Evolutionary conservation across 2,329 filamentous ascomycete species (phyloP).

Genomic region (Cercospora citrullina): DNA sequence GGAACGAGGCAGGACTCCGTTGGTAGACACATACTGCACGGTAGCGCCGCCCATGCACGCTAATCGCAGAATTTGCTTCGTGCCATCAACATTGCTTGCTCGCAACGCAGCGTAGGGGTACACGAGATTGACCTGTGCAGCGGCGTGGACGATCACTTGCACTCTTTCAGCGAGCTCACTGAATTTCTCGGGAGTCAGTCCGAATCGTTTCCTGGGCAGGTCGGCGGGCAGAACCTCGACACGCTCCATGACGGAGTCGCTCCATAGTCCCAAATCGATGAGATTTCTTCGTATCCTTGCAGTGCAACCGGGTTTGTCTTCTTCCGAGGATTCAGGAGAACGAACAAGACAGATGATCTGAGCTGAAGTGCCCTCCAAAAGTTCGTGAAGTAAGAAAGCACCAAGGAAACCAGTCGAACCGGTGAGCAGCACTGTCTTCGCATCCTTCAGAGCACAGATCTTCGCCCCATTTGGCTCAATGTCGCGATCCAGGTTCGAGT

Average conservation of each 20-base stretch:
- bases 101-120: constrained; percentile 78
- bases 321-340: constrained; percentile 65
- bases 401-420: constrained; percentile 76
- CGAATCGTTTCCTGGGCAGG: constrained; percentile 66
- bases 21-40: constrained; percentile 76
- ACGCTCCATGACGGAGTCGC: constrained; percentile 73
- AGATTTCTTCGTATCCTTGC: constrained; percentile 73
- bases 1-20: constrained; percentile 73
- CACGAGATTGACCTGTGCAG: constrained; percentile 75
- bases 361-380: constrained; percentile 68
- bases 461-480: constrained; percentile 57
- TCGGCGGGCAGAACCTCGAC: constrained; percentile 76
- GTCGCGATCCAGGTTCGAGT: constrained; percentile 68
- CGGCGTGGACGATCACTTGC: constrained; percentile 75
- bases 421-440: constrained; percentile 69
- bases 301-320: constrained; percentile 66
- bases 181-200: constrained; percentile 65
- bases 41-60: constrained; percentile 68
- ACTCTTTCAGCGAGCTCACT: constrained; percentile 64
- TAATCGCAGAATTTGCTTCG: constrained; percentile 70
- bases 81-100: constrained; percentile 76
- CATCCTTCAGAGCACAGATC: constrained; percentile 62
- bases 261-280: constrained; percentile 76
- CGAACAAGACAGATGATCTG: constrained; percentile 72
- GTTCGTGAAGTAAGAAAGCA: constrained; percentile 68